Conservation (phyloP, 805 yeast genomes). For the Ogataea nakhonphanomensis region DNA sequence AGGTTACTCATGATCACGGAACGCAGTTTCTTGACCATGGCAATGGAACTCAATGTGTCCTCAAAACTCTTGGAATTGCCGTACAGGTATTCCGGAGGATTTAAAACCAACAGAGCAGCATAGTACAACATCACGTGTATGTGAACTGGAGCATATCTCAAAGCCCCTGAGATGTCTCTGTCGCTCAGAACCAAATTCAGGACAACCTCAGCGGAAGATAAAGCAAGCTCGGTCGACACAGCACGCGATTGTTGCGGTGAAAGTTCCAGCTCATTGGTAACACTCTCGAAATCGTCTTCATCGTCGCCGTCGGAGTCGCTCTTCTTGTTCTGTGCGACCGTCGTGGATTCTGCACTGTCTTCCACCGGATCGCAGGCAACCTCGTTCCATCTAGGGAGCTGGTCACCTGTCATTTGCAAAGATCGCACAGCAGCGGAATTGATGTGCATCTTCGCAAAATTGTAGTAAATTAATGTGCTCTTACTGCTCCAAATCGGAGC, state of each 20-base stretch:
- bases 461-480: conserved; percentile 65
- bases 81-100: conserved; percentile 38
- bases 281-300: conserved; percentile 11
- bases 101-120: conserved; percentile 54
- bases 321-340: conserved; percentile 20
- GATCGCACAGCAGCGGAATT: conserved; percentile 49
- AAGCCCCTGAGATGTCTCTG: conserved; percentile 50
- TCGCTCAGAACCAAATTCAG: conserved; percentile 57
- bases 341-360: neutral
- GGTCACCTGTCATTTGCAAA: conserved; percentile 34
- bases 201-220: conserved; percentile 61
- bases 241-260: conserved; percentile 25
- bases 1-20: conserved; percentile 40
- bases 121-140: conserved; percentile 69
- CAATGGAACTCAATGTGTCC: conserved; percentile 37
- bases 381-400: conserved; percentile 26
- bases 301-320: conserved; percentile 32
- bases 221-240: conserved; percentile 45
- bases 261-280: conserved; percentile 8
- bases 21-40: conserved; percentile 42
- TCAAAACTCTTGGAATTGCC: conserved; percentile 24
- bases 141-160: conserved; percentile 68
- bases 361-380: conserved; percentile 20
- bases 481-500: conserved; percentile 63
- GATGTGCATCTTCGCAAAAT: conserved; percentile 72